A percentile compares a stretch with the other conserved stretches of the same genome.
These are phyloP conservation scores for Colletotrichum cordylinicola DNA, from an alignment of 2,329 filamentous ascomycete species.

Conservation along the genomic window DNA sequence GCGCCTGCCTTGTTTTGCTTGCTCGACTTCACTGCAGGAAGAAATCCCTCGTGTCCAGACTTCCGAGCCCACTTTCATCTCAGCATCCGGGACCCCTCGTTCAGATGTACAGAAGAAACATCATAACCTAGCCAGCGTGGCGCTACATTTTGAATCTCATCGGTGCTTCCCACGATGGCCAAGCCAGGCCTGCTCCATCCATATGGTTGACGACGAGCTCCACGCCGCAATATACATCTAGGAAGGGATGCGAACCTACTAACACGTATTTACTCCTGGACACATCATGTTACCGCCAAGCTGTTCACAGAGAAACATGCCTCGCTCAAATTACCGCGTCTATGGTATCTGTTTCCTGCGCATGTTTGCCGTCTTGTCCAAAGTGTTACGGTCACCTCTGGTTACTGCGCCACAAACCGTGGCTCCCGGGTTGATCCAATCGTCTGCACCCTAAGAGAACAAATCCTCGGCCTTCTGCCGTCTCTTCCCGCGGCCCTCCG, in stretches of 20 bases:
- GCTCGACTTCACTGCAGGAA: background rate
- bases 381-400: background rate
- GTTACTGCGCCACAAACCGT: background rate
- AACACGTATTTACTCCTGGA: background rate
- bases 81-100: background rate
- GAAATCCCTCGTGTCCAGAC: background rate
- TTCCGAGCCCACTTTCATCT: background rate
- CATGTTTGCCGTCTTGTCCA: background rate
- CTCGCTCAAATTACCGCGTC: background rate
- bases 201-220: background rate
- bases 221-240: background rate
- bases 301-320: background rate
- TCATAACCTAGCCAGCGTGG: background rate
- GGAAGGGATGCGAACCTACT: background rate
- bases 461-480: conserved; percentile 76
- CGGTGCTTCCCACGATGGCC: background rate
- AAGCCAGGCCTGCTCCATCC: background rate
- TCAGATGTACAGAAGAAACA: background rate
- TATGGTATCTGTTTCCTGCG: background rate
- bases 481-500: conserved; percentile 61
- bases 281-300: background rate
- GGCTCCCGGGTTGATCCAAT: background rate
- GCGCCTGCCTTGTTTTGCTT: background rate
- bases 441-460: conserved; percentile 56
- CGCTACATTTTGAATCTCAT: background rate